Conservation (phyloP, 805 yeast genomes). For the Hanseniaspora nectarophila region DNA sequence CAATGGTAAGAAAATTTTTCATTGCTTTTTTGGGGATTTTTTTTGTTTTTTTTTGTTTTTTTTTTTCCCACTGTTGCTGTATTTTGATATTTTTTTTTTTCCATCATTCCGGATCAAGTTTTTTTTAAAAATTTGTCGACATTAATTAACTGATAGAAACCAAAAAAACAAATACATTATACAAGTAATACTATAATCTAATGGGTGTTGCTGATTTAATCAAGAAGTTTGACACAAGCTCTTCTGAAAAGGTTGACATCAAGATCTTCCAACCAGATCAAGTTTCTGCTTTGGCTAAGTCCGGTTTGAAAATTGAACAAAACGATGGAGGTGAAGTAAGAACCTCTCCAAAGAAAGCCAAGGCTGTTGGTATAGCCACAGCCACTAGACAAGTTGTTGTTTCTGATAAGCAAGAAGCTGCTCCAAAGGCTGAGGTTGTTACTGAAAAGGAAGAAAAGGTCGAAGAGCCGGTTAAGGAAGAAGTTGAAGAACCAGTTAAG, state of each 20-base stretch:
- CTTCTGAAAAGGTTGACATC: conserved; percentile 6
- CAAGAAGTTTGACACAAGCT: conserved; percentile 26
- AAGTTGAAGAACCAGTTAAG: conserved; percentile 15
- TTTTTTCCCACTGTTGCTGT: too few species aligned
- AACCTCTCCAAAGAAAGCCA: conserved; percentile 1
- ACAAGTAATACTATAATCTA: too few species aligned
- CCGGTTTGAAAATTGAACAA: conserved; percentile 10
- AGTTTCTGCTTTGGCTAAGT: conserved; percentile 12
- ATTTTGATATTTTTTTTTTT: too few species aligned
- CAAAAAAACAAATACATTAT: background rate
- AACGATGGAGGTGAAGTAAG: background rate
- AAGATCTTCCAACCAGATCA: conserved; percentile 14
- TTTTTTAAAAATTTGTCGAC: too few species aligned
- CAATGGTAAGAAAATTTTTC: too few species aligned
- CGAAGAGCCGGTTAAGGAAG: conserved; percentile 13
- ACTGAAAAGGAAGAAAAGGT: conserved; percentile 1
- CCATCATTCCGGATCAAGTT: too few species aligned
- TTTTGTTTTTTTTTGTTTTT: background rate
- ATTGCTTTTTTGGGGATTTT: background rate
- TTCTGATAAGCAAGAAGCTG: background rate
- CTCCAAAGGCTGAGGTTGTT: conserved; percentile 2
- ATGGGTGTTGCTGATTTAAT: conserved; percentile 33
- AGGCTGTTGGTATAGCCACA: conserved; percentile 8
- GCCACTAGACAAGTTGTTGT: conserved; percentile 11
- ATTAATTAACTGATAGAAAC: too few species aligned